Evolutionary conservation across 306 rosid genomes (phyloP).

Genomic region (Geum urbanum): DNA sequence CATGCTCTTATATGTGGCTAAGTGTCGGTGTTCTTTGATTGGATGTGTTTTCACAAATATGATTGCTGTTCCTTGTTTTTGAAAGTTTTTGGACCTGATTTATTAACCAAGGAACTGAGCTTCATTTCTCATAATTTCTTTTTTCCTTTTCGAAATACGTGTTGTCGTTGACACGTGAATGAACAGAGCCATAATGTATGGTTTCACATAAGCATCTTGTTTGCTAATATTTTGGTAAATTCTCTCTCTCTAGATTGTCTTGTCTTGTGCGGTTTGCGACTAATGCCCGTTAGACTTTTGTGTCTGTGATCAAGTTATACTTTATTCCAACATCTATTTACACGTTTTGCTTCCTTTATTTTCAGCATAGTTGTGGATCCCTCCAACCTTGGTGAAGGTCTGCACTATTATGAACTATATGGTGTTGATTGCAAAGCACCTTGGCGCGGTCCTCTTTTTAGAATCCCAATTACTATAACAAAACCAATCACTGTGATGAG

Average conservation of each 20-base stretch:
- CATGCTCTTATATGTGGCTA: neutral
- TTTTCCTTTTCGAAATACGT: neutral
- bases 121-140: neutral
- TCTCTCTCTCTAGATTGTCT: neutral
- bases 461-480: constrained; percentile 84
- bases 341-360: constrained; percentile 20
- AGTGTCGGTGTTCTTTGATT: neutral
- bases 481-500: constrained; percentile 61
- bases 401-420: constrained; percentile 82
- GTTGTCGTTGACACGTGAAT: neutral
- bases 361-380: constrained; percentile 89
- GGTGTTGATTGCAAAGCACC: constrained; percentile 94
- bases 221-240: neutral
- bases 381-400: constrained; percentile 66
- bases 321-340: constrained; percentile 16
- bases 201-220: neutral
- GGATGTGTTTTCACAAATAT: neutral
- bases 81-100: constrained; percentile 16
- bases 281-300: neutral
- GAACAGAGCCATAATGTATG: neutral
- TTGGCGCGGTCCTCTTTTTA: constrained; percentile 96
- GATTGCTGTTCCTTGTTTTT: neutral
- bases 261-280: neutral
- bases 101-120: constrained; percentile 6
- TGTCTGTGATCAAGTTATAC: constrained; percentile 2